These are phyloP conservation scores for Fraxinus quadrangulata DNA, from an alignment of 257 asterid genomes.

Conservation along the genomic window DNA sequence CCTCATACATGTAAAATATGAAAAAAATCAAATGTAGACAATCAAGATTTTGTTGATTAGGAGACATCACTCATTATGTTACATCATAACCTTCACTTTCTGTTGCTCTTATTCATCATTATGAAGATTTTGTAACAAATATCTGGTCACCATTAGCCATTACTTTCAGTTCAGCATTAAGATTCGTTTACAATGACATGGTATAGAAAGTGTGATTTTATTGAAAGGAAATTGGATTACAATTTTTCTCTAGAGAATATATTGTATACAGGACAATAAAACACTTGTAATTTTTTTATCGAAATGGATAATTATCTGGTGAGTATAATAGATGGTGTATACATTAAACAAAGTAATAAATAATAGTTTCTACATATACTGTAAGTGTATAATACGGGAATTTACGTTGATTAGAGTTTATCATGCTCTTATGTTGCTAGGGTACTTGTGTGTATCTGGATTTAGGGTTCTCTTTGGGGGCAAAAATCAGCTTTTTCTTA, in stretches of 20 bases:
- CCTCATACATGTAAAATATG: background rate
- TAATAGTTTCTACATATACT: background rate
- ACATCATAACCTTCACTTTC: background rate
- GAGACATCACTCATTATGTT: background rate
- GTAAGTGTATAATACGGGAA: background rate
- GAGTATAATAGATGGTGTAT: background rate
- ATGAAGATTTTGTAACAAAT: background rate
- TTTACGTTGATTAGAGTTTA: background rate
- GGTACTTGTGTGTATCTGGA: background rate
- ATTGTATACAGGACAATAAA: background rate
- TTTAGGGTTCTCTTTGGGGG: background rate
- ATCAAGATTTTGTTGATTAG: background rate
- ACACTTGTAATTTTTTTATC: background rate
- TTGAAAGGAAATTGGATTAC: background rate
- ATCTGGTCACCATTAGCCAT: background rate
- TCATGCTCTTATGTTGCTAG: background rate
- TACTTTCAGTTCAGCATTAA: background rate
- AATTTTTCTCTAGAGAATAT: background rate
- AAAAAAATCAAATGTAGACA: background rate
- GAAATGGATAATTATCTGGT: background rate
- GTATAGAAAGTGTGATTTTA: background rate
- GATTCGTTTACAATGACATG: background rate
- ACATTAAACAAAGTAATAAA: background rate
- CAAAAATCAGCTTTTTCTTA: background rate
- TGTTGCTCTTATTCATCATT: background rate